Conservation (phyloP, 1,284 basidiomycete species). For the Fomitopsis palustris region DNA sequence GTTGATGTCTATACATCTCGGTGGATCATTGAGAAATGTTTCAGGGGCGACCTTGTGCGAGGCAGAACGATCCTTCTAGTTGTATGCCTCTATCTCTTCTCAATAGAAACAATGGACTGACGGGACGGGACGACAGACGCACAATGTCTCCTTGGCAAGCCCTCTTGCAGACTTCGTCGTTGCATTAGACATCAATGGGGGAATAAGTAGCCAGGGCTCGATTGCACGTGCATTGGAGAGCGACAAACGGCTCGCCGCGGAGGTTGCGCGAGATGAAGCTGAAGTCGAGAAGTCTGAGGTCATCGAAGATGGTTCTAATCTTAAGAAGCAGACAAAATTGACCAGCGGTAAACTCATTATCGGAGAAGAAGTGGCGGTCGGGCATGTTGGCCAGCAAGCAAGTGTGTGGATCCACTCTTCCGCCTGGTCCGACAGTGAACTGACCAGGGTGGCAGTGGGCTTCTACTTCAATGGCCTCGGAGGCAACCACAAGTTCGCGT, state of each 20-base stretch:
- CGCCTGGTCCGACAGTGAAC: slow-evolving; percentile 7
- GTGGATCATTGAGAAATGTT: slow-evolving; percentile 76
- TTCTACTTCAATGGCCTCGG: slow-evolving; percentile 30
- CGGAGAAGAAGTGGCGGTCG: slow-evolving; percentile 57
- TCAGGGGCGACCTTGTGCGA: slow-evolving; percentile 28
- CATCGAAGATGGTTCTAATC: slow-evolving; percentile 33
- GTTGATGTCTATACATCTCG: slow-evolving; percentile 66
- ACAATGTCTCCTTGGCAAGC: slow-evolving; percentile 66
- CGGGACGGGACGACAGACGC: slow-evolving; percentile 44
- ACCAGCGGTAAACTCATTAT: slow-evolving; percentile 48
- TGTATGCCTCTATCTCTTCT: slow-evolving; percentile 38
- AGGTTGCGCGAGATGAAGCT: slow-evolving; percentile 37
- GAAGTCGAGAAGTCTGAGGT: slow-evolving; percentile 38
- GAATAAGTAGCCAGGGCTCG: slow-evolving; percentile 44
- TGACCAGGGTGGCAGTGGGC: slow-evolving; percentile 21
- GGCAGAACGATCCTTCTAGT: slow-evolving; percentile 62
- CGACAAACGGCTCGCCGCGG: slow-evolving; percentile 37
- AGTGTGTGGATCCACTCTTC: too few relatives aligned
- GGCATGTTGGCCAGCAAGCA: slow-evolving; percentile 48
- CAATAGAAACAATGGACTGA: too few relatives aligned
- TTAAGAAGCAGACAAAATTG: slow-evolving; percentile 19
- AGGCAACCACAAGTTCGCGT: slow-evolving; percentile 25
- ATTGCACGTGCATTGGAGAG: slow-evolving; percentile 40
- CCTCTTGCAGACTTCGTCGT: slow-evolving; percentile 65
- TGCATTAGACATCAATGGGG: slow-evolving; percentile 50